A percentile compares a stretch with the other conserved stretches of the same genome.
Evolutionary conservation across 371 early-diverging fungal species (phyloP).

Genomic region (Paramicrosporidium saccamoebae): DNA sequence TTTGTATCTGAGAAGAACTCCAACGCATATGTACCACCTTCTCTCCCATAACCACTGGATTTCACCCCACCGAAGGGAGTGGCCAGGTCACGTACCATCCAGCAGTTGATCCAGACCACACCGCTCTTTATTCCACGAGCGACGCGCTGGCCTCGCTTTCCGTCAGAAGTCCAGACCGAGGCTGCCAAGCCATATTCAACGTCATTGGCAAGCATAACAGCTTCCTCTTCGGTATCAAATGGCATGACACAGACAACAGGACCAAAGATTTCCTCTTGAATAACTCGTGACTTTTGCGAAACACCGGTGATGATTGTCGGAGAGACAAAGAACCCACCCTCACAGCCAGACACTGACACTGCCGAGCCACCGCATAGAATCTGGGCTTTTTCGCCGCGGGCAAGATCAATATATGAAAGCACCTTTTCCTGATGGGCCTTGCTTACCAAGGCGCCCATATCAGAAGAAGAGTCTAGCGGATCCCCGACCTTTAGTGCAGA

Average conservation of each 20-base stretch:
- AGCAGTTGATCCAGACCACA: constrained; percentile 33
- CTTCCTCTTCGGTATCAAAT: constrained; percentile 29
- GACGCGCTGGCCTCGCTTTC: constrained; percentile 16
- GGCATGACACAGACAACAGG: constrained; percentile 36
- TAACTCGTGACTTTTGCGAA: constrained; percentile 11
- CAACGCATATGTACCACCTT: constrained; percentile 13
- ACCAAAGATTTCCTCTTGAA: constrained; percentile 58
- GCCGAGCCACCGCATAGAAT: constrained; percentile 12
- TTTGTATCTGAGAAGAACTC: constrained; percentile 19
- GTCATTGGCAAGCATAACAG: constrained; percentile 21
- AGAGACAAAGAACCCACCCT: constrained; percentile 19
- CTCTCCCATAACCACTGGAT: constrained; percentile 12
- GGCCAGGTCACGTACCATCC: constrained; percentile 22
- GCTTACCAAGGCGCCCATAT: constrained; percentile 20
- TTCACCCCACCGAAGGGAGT: constrained; percentile 35
- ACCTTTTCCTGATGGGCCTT: constrained; percentile 27
- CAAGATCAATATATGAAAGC: constrained; percentile 18
- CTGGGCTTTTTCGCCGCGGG: constrained; percentile 20
- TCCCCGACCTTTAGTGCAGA: constrained; percentile 19
- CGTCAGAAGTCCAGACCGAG: constrained; percentile 33
- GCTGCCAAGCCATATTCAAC: constrained; percentile 37
- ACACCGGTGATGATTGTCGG: constrained; percentile 25
- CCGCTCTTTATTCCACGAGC: constrained; percentile 14
- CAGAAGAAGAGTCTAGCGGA: constrained; percentile 11
- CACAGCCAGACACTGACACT: constrained; percentile 3